Evolutionary conservation across 1,284 basidiomycete species (phyloP).

Genomic region (Hemileia vastatrix): DNA sequence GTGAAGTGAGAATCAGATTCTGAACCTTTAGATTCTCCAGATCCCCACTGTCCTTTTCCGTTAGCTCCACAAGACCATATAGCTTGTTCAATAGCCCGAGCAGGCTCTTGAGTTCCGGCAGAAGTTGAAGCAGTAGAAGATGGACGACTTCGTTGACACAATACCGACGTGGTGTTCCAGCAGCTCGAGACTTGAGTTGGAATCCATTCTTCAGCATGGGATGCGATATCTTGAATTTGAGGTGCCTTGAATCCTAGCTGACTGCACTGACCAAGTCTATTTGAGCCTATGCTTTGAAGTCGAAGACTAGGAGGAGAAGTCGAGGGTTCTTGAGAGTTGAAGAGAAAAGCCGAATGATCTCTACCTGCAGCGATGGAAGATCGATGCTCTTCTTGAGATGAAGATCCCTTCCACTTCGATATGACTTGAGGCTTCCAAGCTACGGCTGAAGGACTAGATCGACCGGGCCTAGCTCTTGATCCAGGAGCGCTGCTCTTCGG

Average conservation of each 20-base stretch:
- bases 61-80: constrained; percentile 24
- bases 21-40: constrained; percentile 1
- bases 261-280: constrained; percentile 22
- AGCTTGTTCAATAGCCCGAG: not conserved
- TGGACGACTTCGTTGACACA: not conserved
- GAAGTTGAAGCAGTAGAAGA: too few relatives aligned
- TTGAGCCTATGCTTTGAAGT: constrained; percentile 20
- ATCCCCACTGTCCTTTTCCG: constrained; percentile 26
- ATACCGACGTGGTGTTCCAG: constrained; percentile 26
- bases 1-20: constrained; percentile 1
- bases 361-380: constrained; percentile 24
- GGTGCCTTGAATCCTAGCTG: not conserved
- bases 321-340: not conserved
- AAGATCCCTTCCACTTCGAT: constrained; percentile 7
- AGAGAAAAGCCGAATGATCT: constrained; percentile 25
- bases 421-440: constrained; percentile 26
- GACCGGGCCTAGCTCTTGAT: not conserved
- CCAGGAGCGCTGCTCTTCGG: constrained; percentile 17
- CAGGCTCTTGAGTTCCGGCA: not conserved
- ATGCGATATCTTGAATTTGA: not conserved
- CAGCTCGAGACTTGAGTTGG: constrained; percentile 24
- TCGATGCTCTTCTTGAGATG: too few relatives aligned
- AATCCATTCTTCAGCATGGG: not conserved
- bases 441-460: constrained; percentile 4
- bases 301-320: not conserved